Evolutionary conservation across 306 rosid species (phyloP).

Genomic region (Malus orientalis): DNA sequence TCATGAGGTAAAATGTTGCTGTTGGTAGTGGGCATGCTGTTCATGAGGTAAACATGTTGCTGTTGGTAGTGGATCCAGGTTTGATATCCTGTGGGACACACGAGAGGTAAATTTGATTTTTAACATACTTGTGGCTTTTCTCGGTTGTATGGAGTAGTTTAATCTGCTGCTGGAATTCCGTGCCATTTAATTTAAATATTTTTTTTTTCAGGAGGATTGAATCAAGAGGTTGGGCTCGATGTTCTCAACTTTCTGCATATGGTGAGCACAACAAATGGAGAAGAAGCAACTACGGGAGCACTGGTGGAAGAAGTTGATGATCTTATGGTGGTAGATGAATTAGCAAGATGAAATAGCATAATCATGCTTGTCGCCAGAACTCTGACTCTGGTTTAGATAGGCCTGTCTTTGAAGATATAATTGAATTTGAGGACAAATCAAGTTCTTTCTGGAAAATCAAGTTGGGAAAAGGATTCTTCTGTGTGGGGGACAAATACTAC

Average conservation of each 20-base stretch:
- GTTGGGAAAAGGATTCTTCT: constrained; percentile 25
- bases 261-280: constrained; percentile 48
- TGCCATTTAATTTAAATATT: not conserved
- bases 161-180: not conserved
- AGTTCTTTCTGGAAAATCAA: constrained; percentile 17
- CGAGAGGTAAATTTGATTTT: not conserved
- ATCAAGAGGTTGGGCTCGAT: constrained; percentile 52
- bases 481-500: not conserved
- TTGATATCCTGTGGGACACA: too few species aligned
- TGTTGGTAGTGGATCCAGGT: too few species aligned
- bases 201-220: constrained; percentile 43
- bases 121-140: not conserved
- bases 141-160: not conserved
- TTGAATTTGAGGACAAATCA: constrained; percentile 10
- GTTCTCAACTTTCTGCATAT: constrained; percentile 61
- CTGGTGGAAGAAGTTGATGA: constrained; percentile 76
- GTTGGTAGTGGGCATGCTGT: too few species aligned
- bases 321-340: constrained; percentile 41
- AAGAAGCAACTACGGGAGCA: constrained; percentile 51
- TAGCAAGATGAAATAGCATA: constrained; percentile 39
- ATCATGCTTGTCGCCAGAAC: constrained; percentile 50
- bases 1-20: too few species aligned
- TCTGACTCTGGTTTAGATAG: constrained; percentile 35
- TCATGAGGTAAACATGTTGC: too few species aligned
- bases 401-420: constrained; percentile 62